Conservation (phyloP, 345 rosid species). For the Rhizophora mangle region DNA sequence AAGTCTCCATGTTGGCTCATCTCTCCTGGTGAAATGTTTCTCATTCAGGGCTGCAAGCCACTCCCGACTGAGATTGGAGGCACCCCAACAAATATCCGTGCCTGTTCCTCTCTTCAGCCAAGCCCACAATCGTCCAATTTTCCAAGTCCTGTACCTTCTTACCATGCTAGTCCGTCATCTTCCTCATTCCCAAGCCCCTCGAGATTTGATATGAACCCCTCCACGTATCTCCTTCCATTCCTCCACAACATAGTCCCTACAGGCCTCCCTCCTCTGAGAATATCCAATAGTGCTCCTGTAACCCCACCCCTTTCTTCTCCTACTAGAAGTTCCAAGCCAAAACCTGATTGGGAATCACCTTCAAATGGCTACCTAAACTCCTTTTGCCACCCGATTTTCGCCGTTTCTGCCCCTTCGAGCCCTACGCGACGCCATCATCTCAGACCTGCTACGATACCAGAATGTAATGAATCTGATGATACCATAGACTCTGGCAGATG, state of each 20-base stretch:
- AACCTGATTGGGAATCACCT: conserved; percentile 56
- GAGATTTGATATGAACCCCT: conserved; percentile 25
- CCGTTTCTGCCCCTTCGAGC: conserved; percentile 27
- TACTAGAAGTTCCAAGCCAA: conserved; percentile 30
- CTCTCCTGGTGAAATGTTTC: not conserved
- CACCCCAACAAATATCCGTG: conserved; percentile 23
- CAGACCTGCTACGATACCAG: conserved; percentile 28
- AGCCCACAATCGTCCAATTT: conserved; percentile 36
- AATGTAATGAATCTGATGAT: conserved; percentile 34
- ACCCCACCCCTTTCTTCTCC: conserved; percentile 38
- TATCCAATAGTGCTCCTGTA: conserved; percentile 39
- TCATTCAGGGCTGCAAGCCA: conserved; percentile 29
- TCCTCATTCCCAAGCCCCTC: conserved; percentile 35
- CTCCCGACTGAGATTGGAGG: conserved; percentile 23
- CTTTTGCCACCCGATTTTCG: conserved; percentile 20
- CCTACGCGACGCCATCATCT: conserved; percentile 20
- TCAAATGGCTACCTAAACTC: conserved; percentile 44
- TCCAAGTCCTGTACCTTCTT: conserved; percentile 32
- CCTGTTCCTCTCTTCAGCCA: conserved; percentile 29
- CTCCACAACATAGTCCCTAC: conserved; percentile 32
- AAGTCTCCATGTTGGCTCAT: too few species aligned
- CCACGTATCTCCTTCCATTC: conserved; percentile 29
- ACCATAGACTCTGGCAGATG: conserved; percentile 32
- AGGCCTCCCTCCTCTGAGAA: conserved; percentile 31
- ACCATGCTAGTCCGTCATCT: conserved; percentile 34